phyloP scores from a whole-genome alignment of 345 rosid genomes.

The Citrus reticulata region DNA sequence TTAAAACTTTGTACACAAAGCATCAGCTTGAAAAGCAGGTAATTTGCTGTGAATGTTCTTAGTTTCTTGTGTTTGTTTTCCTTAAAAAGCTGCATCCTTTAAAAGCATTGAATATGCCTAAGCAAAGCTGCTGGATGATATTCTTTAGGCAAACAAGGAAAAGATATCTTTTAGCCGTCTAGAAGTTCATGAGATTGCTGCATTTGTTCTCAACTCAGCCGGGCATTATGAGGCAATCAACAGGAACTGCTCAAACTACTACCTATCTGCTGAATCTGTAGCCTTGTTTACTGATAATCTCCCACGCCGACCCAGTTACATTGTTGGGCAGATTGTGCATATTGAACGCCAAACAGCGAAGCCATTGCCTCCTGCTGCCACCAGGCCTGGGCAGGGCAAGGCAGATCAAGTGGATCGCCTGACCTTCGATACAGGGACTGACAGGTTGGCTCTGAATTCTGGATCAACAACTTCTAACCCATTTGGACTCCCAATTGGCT shows the following conservation, averaged over 20 bases:
- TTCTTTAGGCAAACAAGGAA: conserved; percentile 80
- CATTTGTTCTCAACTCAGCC: conserved; percentile 70
- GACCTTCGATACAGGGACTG: conserved; percentile 48
- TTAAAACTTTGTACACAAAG: conserved; percentile 71
- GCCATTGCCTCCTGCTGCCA: conserved; percentile 36
- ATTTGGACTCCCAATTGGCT: conserved; percentile 75
- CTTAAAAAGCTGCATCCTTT: background rate
- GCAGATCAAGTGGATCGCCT: conserved; percentile 37
- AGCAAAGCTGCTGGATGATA: background rate
- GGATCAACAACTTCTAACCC: conserved; percentile 53
- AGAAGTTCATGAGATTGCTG: conserved; percentile 92
- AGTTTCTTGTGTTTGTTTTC: background rate
- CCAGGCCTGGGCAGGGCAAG: conserved; percentile 35
- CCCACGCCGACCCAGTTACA: conserved; percentile 73
- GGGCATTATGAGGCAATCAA: conserved; percentile 90
- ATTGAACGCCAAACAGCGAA: conserved; percentile 80
- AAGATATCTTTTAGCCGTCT: conserved; percentile 81
- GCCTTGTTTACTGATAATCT: conserved; percentile 86
- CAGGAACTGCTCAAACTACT: conserved; percentile 66
- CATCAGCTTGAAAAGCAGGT: conserved; percentile 99
- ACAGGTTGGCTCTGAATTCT: conserved; percentile 51
- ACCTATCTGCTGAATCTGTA: conserved; percentile 88
- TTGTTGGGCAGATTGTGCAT: conserved; percentile 91
- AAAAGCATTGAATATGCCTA: background rate
- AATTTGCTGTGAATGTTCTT: conserved; percentile 7